Evolutionary conservation across 2,329 filamentous ascomycete genomes (phyloP), one percentile per base, ranked within the genome.

Genomic region (Penicillium sp.): DNA sequence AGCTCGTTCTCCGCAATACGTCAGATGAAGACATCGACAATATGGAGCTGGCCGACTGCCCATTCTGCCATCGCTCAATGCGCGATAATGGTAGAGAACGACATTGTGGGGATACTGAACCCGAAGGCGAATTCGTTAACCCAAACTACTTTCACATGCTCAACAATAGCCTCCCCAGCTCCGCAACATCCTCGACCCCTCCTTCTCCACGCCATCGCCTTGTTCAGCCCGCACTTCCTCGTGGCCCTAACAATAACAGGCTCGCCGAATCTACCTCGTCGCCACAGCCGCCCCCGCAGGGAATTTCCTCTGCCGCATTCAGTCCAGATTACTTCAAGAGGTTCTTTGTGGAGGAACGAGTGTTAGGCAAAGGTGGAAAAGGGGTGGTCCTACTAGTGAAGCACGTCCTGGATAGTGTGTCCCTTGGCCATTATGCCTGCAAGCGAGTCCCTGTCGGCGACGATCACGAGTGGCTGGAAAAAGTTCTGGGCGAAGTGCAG

Each of bases 141-240:
- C 90, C 90, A 2, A 82, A 89, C 45, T 98, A 98, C 74, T 98
- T 98, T 70, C 88, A 88, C 62, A 90, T 97, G 85, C 82, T 98
- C 35, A 85, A 81, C 39, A 71, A 77, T 44, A 82, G 77, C 57
- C 70, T 73, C 45, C 76, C 76, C 48, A 72, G 69, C 68, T 76
- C 61, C 69, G 73, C 67, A 58, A 69, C 50, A 59, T 71, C 59
- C 64, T 73, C 57, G 48, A 64, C 49, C 24, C 72, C 77, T 32
- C 65, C 77, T 2, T 75, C 78, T 47, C 73, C 77, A 15, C 68
- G 74, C 68, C 68, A 76, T 69, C 64, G 74, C 61, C 53, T 69
- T 64, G 57, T 72, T 69, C 61, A 74, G 65, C 57, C 70, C 61
- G 76, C 52, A 69, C 80, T 52, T 69, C 73, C 67, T 7, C 61